Evolutionary conservation across 192 early-diverging fungal species (phyloP).

Genomic region (Geranomyces michiganensis): DNA sequence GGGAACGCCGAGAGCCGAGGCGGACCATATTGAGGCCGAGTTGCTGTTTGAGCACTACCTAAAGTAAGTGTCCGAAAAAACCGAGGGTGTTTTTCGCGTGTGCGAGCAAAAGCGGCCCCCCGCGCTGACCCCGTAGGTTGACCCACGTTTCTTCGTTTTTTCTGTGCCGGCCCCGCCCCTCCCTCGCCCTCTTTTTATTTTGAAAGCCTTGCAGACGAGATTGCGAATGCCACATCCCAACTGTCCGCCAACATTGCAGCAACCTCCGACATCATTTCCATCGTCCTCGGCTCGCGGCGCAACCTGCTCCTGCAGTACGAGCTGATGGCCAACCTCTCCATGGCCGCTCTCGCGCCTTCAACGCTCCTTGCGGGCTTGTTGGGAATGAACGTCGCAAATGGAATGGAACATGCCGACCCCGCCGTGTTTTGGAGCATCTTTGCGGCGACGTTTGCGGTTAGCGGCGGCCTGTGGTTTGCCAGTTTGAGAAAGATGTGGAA

Average conservation of each 20-base stretch:
- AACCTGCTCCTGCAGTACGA: slow-evolving; percentile 87
- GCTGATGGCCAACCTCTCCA: slow-evolving; percentile 38
- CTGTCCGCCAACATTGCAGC: slow-evolving; percentile 73
- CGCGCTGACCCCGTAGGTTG: no score
- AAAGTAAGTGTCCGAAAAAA: no score
- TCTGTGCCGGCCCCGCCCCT: slow-evolving; percentile 64
- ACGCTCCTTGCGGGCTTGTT: slow-evolving; percentile 77
- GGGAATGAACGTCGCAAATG: slow-evolving; percentile 87
- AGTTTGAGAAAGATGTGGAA: slow-evolving; percentile 3
- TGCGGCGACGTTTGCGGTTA: not conserved
- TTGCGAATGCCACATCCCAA: slow-evolving; percentile 40
- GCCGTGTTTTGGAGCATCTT: slow-evolving; percentile 68
- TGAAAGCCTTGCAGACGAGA: not conserved
- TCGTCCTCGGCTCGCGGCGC: slow-evolving; percentile 81
- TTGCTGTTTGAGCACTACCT: slow-evolving; percentile 88
- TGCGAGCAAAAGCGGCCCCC: no score
- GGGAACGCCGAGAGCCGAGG: slow-evolving; percentile 52
- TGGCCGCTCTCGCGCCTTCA: slow-evolving; percentile 76
- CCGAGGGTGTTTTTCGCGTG: no score
- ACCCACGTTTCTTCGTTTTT: no score
- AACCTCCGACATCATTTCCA: slow-evolving; percentile 82
- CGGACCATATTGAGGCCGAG: slow-evolving; percentile 88
- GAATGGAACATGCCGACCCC: slow-evolving; percentile 66
- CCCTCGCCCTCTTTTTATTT: not conserved
- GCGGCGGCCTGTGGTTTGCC: not conserved